phyloP scores from a whole-genome alignment of 2,329 filamentous ascomycete genomes.

The Colletotrichum neosansevieriae region DNA sequence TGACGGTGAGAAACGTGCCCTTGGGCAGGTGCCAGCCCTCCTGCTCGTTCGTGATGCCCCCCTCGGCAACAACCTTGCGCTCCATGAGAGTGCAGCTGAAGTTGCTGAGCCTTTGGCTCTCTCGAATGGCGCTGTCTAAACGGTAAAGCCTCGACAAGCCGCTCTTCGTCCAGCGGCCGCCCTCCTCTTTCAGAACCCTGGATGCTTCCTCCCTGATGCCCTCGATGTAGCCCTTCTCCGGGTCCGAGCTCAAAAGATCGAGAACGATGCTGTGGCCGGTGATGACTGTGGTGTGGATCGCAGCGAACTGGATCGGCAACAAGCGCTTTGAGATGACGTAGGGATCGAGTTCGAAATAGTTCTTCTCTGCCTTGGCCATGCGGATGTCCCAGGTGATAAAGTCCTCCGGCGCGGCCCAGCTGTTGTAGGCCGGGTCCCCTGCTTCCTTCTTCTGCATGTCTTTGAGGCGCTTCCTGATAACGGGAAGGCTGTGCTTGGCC shows the following conservation, averaged over 20 bases:
- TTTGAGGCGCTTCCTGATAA: conserved; percentile 62
- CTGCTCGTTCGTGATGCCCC: conserved; percentile 51
- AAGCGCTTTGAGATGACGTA: conserved; percentile 62
- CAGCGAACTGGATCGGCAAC: conserved; percentile 68
- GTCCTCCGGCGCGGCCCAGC: conserved; percentile 63
- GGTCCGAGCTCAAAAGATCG: conserved; percentile 58
- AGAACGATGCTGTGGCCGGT: conserved; percentile 61
- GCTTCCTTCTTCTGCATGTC: conserved; percentile 57
- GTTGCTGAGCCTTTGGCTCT: conserved; percentile 63
- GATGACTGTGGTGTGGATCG: conserved; percentile 69
- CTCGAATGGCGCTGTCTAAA: conserved; percentile 65
- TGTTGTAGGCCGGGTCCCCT: conserved; percentile 54
- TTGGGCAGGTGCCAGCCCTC: conserved; percentile 60
- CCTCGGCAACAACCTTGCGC: conserved; percentile 57
- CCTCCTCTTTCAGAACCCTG: conserved; percentile 49
- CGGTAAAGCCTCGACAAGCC: conserved; percentile 57
- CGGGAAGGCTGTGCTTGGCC: conserved; percentile 56
- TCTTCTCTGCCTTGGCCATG: conserved; percentile 59
- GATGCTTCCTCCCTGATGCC: conserved; percentile 58
- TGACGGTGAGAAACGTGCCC: conserved; percentile 57
- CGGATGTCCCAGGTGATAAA: conserved; percentile 69
- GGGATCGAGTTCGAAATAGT: conserved; percentile 58
- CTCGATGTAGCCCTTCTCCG: conserved; percentile 50
- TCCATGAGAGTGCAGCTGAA: conserved; percentile 60
- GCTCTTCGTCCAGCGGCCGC: conserved; percentile 60